Conservation (phyloP, 78 protist genomes). For the Dictyostelium firmibasis region DNA sequence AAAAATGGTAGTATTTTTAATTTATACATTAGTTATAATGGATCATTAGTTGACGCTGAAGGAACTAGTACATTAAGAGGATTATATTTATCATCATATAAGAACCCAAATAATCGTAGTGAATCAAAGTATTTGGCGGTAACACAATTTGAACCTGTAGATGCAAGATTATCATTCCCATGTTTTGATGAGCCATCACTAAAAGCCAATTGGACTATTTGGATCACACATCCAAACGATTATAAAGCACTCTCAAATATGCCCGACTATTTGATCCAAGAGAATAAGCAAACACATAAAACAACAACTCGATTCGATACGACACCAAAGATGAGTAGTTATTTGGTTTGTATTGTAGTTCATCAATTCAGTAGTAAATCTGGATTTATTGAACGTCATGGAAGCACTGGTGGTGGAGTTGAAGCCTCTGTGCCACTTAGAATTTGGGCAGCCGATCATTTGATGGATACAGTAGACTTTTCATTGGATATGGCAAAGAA, state of each 20-base stretch:
- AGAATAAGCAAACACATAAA: neutral
- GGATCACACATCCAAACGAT: neutral
- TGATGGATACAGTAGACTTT: constrained; percentile 27
- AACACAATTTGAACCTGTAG: constrained; percentile 79
- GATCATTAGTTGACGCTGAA: constrained; percentile 16
- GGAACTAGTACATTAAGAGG: constrained; percentile 31
- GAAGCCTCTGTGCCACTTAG: constrained; percentile 54
- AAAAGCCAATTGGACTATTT: constrained; percentile 75
- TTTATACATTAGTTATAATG: constrained; percentile 1
- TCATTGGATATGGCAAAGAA: constrained; percentile 87
- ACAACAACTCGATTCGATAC: constrained; percentile 20
- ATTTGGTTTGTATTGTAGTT: constrained; percentile 89
- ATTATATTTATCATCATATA: constrained; percentile 52
- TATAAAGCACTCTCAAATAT: constrained; percentile 68
- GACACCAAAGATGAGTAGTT: constrained; percentile 93
- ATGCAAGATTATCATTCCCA: constrained; percentile 62
- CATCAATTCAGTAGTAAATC: constrained; percentile 67
- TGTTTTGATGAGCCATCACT: constrained; percentile 81
- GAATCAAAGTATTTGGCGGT: constrained; percentile 28
- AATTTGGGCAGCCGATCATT: constrained; percentile 83
- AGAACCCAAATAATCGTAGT: neutral
- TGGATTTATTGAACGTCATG: neutral
- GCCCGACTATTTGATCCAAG: neutral
- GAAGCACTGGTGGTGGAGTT: neutral
- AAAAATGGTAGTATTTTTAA: constrained; percentile 23